Conservation (phyloP, 768 basidiomycete genomes). For the Agaricus subrufescens region DNA sequence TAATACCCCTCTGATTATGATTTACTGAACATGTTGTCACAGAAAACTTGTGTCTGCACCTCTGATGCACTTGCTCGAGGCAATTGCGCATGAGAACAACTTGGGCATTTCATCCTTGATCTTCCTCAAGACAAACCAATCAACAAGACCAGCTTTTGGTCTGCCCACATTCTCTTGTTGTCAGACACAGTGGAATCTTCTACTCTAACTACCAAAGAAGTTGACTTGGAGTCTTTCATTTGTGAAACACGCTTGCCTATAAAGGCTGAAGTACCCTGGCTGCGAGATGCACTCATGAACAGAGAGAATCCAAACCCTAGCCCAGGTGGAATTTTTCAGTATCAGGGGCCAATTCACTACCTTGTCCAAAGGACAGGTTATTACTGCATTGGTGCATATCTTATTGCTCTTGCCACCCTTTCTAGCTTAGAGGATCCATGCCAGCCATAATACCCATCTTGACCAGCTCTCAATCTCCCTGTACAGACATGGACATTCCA, state of each 20-base stretch:
- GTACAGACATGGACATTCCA: constrained; percentile 45
- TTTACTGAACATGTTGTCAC: constrained; percentile 27
- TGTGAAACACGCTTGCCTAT: constrained; percentile 41
- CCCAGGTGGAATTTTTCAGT: constrained; percentile 46
- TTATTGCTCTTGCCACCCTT: neutral
- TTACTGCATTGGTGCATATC: constrained; percentile 84
- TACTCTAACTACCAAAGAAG: constrained; percentile 24
- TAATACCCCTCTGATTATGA: neutral
- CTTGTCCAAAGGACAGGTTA: constrained; percentile 84
- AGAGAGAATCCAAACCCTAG: constrained; percentile 36
- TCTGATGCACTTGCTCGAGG: constrained; percentile 68
- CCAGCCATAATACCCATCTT: constrained; percentile 88
- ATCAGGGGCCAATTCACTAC: constrained; percentile 76
- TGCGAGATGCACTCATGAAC: constrained; percentile 16
- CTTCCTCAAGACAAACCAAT: constrained; percentile 57
- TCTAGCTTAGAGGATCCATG: neutral
- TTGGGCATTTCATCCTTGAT: constrained; percentile 89
- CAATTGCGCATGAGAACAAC: constrained; percentile 60
- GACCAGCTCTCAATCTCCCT: constrained; percentile 41
- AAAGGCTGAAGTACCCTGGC: constrained; percentile 43
- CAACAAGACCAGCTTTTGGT: constrained; percentile 84
- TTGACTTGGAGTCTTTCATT: constrained; percentile 51
- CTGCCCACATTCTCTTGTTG: constrained; percentile 67
- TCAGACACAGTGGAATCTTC: constrained; percentile 21
- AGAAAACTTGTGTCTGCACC: constrained; percentile 96